These are phyloP conservation scores for Lycium ferocissimum DNA, from an alignment of 257 asterid species.

Conservation along the genomic window DNA sequence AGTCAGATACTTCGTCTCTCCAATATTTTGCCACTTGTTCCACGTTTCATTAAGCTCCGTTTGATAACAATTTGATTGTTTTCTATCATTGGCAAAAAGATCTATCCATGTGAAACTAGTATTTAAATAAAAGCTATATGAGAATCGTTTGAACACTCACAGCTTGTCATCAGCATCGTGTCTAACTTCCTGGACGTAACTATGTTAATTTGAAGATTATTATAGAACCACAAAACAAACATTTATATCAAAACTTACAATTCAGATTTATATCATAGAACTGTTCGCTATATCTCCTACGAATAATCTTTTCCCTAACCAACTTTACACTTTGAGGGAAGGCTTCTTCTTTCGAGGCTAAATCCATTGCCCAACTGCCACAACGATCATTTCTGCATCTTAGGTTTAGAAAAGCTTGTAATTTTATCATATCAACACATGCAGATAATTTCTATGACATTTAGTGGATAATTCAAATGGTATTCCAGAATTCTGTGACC, in stretches of 20 bases:
- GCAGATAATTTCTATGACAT: slow-evolving; percentile 17
- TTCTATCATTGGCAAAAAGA: slow-evolving; percentile 6
- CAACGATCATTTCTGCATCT: background rate
- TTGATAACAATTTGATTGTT: background rate
- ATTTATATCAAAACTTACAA: background rate
- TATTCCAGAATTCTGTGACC: background rate
- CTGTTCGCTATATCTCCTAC: background rate
- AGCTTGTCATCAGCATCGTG: background rate
- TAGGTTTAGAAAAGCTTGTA: background rate
- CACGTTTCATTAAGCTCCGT: background rate
- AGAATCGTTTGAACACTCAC: background rate
- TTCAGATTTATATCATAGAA: background rate
- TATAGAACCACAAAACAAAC: background rate
- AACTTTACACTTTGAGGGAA: slow-evolving; percentile 1
- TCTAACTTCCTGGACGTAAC: slow-evolving; percentile 3
- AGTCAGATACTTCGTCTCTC: background rate
- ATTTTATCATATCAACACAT: background rate
- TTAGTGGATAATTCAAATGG: background rate
- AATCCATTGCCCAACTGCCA: slow-evolving; percentile 11
- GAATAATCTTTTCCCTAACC: background rate
- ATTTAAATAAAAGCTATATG: background rate
- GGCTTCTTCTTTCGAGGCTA: background rate
- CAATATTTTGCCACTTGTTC: background rate
- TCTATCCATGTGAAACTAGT: slow-evolving; percentile 25
- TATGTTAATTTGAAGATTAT: slow-evolving; percentile 3